Base-by-base conservation (phyloP, 495 filamentous ascomycete genomes). In the Aspergillus avenaceus region DNA sequence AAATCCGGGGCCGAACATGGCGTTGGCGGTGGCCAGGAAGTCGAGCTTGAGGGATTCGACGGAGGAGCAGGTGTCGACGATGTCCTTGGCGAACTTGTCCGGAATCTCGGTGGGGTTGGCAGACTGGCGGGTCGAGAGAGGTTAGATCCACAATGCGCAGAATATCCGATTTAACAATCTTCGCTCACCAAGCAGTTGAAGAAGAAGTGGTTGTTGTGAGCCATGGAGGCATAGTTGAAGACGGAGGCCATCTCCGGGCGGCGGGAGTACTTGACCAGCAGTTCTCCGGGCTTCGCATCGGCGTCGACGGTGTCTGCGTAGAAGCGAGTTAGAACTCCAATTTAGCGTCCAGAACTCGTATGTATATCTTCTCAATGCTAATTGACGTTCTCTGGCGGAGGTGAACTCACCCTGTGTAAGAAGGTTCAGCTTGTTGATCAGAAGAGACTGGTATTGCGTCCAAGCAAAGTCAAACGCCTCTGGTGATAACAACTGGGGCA, bases 1-100 rank as follows among this genome's bases (percentile, higher is more conserved):
- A 74, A 91, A 97, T 46, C 91, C 93, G 1, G 91, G 90, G 38
- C 95, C 95, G 74, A 98, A 98, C 91, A 97, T 96, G 67, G 82
- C 78, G 53, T 79, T 73, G 47, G 95, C 93, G 5, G 90, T 95
- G 48, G 81, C 76, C 54, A 95, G 70, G 70, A 97, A 84, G 56
- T 91, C 84, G 53, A 74, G 68, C 62, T 84, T 84, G 19, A 98
- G 79, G 14, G 89, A 88, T 54, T 90, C 85, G 57, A 91, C 71
- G 56, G 85, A 89, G 59, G 85, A 83, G 72, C 96, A 97, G 44
- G 82, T 80, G 57, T 69, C 61, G 55, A 70, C 66, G 56, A 96
- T 78, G 50, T 71, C 60, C 45, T 56, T 50, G 45, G 62, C 44
- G 59, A 82, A 74, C 51, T 52, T 67, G 8, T 67, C 59, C 50